Conservation (phyloP, 345 rosid genomes). For the Aurinia saxatilis region DNA sequence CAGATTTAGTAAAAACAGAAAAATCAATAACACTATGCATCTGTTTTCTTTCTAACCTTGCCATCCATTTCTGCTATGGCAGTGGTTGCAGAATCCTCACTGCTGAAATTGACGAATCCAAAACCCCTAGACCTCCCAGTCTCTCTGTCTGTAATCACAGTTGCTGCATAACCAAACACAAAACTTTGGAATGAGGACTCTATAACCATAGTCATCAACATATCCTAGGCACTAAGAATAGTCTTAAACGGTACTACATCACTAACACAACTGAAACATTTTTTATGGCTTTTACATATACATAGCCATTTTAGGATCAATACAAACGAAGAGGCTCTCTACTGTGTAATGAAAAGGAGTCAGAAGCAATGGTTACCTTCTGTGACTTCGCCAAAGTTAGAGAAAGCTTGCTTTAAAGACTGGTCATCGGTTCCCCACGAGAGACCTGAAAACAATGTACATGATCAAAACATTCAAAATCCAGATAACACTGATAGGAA, state of each 20-base stretch:
- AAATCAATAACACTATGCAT: not conserved
- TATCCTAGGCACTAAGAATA: too few relatives aligned
- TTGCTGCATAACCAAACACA: constrained; percentile 33
- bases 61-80: constrained; percentile 64
- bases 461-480: not conserved
- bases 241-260: too few relatives aligned
- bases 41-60: constrained; percentile 35
- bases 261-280: not conserved
- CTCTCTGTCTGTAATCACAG: constrained; percentile 49
- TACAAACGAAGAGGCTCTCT: not conserved
- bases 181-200: not conserved
- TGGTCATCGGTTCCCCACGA: constrained; percentile 39
- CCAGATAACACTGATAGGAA: not conserved
- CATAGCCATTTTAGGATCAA: not conserved
- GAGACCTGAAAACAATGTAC: constrained; percentile 28
- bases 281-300: not conserved
- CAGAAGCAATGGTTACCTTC: constrained; percentile 30
- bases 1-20: not conserved
- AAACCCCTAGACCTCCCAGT: constrained; percentile 68
- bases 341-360: not conserved
- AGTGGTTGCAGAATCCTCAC: constrained; percentile 40
- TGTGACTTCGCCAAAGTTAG: constrained; percentile 37
- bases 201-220: too few relatives aligned
- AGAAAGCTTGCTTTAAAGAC: constrained; percentile 39
- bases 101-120: constrained; percentile 47